phyloP scores from a whole-genome alignment of 768 basidiomycete genomes.

The Cystoderma amianthinum region DNA sequence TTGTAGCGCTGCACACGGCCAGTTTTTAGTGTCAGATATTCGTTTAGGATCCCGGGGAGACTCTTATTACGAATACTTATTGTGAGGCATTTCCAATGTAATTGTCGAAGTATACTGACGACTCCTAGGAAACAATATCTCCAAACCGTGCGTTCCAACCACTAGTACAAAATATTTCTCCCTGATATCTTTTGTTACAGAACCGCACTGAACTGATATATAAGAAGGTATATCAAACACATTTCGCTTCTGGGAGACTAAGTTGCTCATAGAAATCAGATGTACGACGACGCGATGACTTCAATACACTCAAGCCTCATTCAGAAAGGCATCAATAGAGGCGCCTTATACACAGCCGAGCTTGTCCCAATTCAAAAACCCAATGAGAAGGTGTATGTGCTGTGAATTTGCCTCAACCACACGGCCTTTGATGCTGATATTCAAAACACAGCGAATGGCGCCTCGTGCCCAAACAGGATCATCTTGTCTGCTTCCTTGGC shows the following conservation, averaged over 20 bases:
- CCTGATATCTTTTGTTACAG: slow-evolving; percentile 20
- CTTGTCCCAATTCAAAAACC: slow-evolving; percentile 51
- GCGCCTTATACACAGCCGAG: slow-evolving; percentile 78
- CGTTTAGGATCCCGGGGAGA: slow-evolving; percentile 90
- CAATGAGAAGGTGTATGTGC: slow-evolving; percentile 29
- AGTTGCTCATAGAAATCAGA: slow-evolving; percentile 32
- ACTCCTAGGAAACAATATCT: slow-evolving; percentile 63
- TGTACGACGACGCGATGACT: slow-evolving; percentile 85
- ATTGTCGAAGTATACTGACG: neutral
- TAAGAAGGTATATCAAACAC: slow-evolving; percentile 36
- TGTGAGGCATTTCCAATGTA: slow-evolving; percentile 37
- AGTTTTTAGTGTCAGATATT: slow-evolving; percentile 62
- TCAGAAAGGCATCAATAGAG: slow-evolving; percentile 49
- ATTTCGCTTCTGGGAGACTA: too few species aligned
- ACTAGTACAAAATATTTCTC: neutral
- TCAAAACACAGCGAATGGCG: slow-evolving; percentile 62
- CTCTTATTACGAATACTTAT: slow-evolving; percentile 87
- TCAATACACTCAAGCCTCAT: slow-evolving; percentile 75
- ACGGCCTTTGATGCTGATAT: neutral
- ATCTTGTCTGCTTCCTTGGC: slow-evolving; percentile 91
- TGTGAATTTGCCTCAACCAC: neutral
- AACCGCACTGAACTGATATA: slow-evolving; percentile 57
- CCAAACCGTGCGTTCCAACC: slow-evolving; percentile 50
- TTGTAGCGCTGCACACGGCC: slow-evolving; percentile 28
- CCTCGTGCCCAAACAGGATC: slow-evolving; percentile 85